Base-by-base conservation (phyloP, 768 basidiomycete genomes). In the Strobilomyces echinocephalus region DNA sequence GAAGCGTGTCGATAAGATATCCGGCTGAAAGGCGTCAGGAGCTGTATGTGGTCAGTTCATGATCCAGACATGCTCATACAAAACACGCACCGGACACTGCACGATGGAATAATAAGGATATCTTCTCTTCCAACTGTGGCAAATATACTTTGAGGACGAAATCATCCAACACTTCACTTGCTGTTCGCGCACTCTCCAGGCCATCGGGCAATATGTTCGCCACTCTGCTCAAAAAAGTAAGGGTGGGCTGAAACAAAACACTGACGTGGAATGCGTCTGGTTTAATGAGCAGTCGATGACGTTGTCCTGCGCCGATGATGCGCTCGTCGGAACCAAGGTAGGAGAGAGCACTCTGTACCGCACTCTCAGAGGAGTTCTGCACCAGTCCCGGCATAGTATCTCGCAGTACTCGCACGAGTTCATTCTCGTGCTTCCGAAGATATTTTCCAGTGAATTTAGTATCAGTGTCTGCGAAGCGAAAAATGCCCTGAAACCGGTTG, bases 241-340 rank as follows among this genome's bases (percentile, higher is more conserved):
- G 73, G 12, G 94, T 95, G 1, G 97, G 95, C 57, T 91, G 90
- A 69, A 98, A 97, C n/a, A 99, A 76, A 15, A 92, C 82, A 46
- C 84, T 88, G 50, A 97, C 91, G 71, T 95, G 92, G 73, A 97
- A 97, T 3, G 93, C 91, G 64, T 97, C 89, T 2, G 97, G 88
- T 44, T 83, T 83, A 52, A 97, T 86, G 20, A 98, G 78, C 31
- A 90, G 75, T 43, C 88, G 81, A 72, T 98, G 97, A 50, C 87
- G 86, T 41, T 91, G 85, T 42, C 86, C 87, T 5, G 76, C 76
- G 12, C 85, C 84, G 7, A 87, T 76, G 53, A 86, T 70, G 21
- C 86, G 84, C 59, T 94, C 91, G 49, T 93, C 91, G 16, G 79
- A 77, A 14, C 81, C 84, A 33, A 83, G 76, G 49, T 73, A 80